Evolutionary conservation across 345 rosid genomes (phyloP).

Genomic region (Populus deltoides): DNA sequence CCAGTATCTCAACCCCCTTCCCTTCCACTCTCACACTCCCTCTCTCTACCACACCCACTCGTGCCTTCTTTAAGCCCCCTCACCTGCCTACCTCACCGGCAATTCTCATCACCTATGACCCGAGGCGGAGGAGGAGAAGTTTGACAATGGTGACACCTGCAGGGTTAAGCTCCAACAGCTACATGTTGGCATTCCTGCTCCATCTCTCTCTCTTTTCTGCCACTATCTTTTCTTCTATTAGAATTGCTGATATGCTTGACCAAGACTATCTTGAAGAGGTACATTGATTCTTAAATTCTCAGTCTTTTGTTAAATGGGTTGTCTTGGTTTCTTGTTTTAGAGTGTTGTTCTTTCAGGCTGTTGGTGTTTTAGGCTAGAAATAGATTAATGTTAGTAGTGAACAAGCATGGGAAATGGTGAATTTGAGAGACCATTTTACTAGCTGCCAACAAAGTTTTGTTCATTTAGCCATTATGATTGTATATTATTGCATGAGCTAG

Average conservation of each 20-base stretch:
- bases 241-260: conserved; percentile 72
- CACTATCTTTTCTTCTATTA: conserved; percentile 62
- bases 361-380: neutral
- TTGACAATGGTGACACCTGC: conserved; percentile 54
- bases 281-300: neutral
- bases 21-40: conserved; percentile 24
- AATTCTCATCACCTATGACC: conserved; percentile 16
- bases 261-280: conserved; percentile 73
- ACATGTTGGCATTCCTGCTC: conserved; percentile 56
- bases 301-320: neutral
- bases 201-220: conserved; percentile 66
- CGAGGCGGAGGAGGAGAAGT: conserved; percentile 27
- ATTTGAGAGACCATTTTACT: neutral
- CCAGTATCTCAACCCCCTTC: neutral
- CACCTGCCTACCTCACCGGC: conserved; percentile 9
- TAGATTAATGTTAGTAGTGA: neutral
- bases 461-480: neutral
- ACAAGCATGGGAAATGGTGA: neutral
- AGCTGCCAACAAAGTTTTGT: neutral
- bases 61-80: conserved; percentile 5
- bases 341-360: neutral
- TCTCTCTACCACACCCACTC: conserved; percentile 15
- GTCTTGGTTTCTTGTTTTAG: neutral
- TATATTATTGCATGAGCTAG: neutral
- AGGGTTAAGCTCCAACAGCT: conserved; percentile 57